Evolutionary conservation across 176 grass and related monocot genomes (phyloP), one percentile per base, ranked within the genome.

Genomic region (Cenchrus fungigraminus): DNA sequence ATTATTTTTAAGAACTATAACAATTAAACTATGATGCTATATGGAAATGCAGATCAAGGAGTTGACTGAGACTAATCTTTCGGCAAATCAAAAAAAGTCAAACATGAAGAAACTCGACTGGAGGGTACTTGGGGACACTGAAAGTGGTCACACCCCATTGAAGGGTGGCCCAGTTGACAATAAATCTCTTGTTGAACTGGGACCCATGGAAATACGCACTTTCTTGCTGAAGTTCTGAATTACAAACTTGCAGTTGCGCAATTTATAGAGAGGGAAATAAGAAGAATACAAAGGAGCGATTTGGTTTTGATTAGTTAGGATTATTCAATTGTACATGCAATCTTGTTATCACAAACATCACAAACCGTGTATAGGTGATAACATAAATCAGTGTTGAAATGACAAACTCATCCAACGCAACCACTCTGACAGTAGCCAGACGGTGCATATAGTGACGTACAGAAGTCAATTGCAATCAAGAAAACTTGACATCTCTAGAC

Each of bases 181-280:
- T 76, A 12, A 78, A 70, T 25, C 83, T 22, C 91, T 97, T 71
- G 86, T 94, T 47, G 91, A 97, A 49, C 47, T 97, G 13, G 94
- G 87, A 28, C 91, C 94, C 1, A 94, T 97, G 94, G 94, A 97
- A 74, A 97, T 97, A 80, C 87, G 91, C 25, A 97, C 91, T 1
- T 93, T 97, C 69, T 76, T 76, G 54, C 61, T 97, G 40, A 90
- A 92, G 65, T 88, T 97, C 82, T 94, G 78, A 92, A 82, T 31
- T 79, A 32, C 70, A 73, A 16, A 73, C 46, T 16, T 16, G 13
- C 12, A 52, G 14, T 11, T 34, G 28, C 14, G 1, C 51, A 56
- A 15, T 56, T 56, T 56, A 40, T 75, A 75, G 5, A 74, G 50
- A 74, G 50, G 14, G 2, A 7, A 73, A 32, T 3, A 28, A 74